Evolutionary conservation across 208 protist genomes (phyloP).

Genomic region (Blastocrithidia nonstop): DNA sequence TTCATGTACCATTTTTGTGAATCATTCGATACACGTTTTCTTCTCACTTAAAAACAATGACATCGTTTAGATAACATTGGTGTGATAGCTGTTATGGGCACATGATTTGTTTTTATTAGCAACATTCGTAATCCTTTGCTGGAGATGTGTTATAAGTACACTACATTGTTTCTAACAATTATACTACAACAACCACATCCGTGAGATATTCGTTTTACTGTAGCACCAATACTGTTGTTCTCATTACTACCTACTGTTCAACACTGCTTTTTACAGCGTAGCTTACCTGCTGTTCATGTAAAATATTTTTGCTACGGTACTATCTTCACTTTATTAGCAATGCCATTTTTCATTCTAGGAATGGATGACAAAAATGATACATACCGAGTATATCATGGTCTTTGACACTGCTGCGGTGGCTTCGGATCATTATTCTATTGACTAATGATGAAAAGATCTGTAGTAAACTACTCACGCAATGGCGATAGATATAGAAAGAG

Average conservation of each 20-base stretch:
- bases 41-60: slow-evolving; percentile 49
- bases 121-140: slow-evolving; percentile 15
- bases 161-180: slow-evolving; percentile 28
- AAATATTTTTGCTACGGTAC: slow-evolving; percentile 8
- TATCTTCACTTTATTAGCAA: slow-evolving; percentile 11
- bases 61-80: slow-evolving; percentile 65
- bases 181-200: slow-evolving; percentile 47
- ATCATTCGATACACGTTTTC: slow-evolving; percentile 22
- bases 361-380: slow-evolving; percentile 39
- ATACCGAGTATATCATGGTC: slow-evolving; percentile 56
- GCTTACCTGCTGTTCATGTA: slow-evolving; percentile 6
- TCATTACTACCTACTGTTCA: slow-evolving; percentile 25
- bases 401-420: slow-evolving; percentile 57
- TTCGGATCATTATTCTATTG: slow-evolving; percentile 34
- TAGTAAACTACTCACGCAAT: background rate
- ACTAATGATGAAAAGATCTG: slow-evolving; percentile 11
- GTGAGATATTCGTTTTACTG: slow-evolving; percentile 44
- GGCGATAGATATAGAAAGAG: background rate
- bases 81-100: slow-evolving; percentile 24
- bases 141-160: slow-evolving; percentile 29
- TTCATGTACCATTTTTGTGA: slow-evolving; percentile 69
- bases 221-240: slow-evolving; percentile 29
- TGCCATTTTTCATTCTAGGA: slow-evolving; percentile 36
- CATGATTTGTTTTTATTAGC: slow-evolving; percentile 28
- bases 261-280: slow-evolving; percentile 15